Base-by-base conservation (phyloP, 768 basidiomycete species). In the Obba rivulosa region DNA sequence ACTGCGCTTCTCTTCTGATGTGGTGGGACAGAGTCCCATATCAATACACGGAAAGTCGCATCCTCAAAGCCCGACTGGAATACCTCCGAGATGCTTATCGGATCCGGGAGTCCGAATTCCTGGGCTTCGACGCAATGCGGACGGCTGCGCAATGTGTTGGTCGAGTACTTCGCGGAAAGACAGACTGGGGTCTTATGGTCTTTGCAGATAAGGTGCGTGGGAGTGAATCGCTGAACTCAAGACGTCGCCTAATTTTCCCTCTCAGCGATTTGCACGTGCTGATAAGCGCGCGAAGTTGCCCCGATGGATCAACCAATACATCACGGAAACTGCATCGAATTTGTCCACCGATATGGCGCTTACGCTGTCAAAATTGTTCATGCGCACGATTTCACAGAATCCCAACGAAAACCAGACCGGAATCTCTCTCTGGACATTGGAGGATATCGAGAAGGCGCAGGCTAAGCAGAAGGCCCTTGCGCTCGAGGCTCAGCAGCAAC, bases 81-180 rank as follows among this genome's bases (percentile, higher is more conserved):
- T 99, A 96, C 68, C 78, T 99, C 50, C 83, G 96, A n/a, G 96
- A 98, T 69, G 89, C 92, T 41, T 96, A 98, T 67, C 87, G 95
- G 51, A 97, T 99, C 67, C 83, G 93, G 48, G 96, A 99, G 67
- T 96, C 94, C 21, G 96, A 99, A 66, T 99, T 97, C 63, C 76
- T 99, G 24, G 97, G 96, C 23, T 99, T 99, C 66, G 96, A 99
- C 62, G 96, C 96, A 11, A 98, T 99, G 92, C 83, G 96, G 48
- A 98, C 96, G 61, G 96, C 96, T 8, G 96, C 96, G 13, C 96
- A 99, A 62, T 99, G 96, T 66, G 95, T 99, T 8, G 96, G 96
- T 21, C 92, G 96, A 56, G 96, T 95, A 22, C 67, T 99, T 65
- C 83, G 96, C 43, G 96, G 96, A 55, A 99, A 99, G 73, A 98